Conservation (phyloP, 2,329 filamentous ascomycete genomes). For the Neurospora sp. region DNA sequence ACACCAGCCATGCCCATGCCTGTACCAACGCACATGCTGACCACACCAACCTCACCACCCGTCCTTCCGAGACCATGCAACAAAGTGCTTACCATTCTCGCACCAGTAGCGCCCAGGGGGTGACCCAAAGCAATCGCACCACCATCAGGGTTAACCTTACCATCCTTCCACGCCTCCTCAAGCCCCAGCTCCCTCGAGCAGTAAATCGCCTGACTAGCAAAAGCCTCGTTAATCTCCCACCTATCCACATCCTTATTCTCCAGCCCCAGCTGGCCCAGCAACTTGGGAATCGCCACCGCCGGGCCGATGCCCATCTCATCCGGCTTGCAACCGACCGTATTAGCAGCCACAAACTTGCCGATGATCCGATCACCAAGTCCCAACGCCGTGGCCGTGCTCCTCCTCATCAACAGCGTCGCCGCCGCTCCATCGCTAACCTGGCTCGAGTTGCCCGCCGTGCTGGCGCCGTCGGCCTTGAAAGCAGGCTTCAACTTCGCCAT, state of each 20-base stretch:
- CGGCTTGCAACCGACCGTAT: conserved; percentile 68
- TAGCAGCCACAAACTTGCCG: conserved; percentile 71
- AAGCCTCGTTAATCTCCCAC: conserved; percentile 91
- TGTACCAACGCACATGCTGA: conserved; percentile 84
- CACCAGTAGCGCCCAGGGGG: conserved; percentile 80
- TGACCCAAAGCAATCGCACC: conserved; percentile 93
- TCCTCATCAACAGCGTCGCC: conserved; percentile 72
- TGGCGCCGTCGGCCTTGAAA: conserved; percentile 64
- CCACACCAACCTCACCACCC: conserved; percentile 69
- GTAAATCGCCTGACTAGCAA: conserved; percentile 58
- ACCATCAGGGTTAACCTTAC: conserved; percentile 78
- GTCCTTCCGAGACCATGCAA: conserved; percentile 56
- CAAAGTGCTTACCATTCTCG: conserved; percentile 67
- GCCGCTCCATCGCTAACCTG: conserved; percentile 87
- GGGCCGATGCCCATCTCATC: conserved; percentile 95
- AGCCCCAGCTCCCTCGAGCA: conserved; percentile 63
- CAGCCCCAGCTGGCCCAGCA: conserved; percentile 62
- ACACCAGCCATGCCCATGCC: conserved; percentile 57
- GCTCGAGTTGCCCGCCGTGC: conserved; percentile 77
- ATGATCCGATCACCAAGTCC: conserved; percentile 55
- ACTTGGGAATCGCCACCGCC: conserved; percentile 73
- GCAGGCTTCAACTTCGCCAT: conserved; percentile 77
- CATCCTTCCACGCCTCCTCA: conserved; percentile 32
- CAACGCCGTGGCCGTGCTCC: conserved; percentile 66
- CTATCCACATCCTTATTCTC: conserved; percentile 60